Conservation (phyloP, 140 eudicot genomes). For the Senecio squalidus region DNA sequence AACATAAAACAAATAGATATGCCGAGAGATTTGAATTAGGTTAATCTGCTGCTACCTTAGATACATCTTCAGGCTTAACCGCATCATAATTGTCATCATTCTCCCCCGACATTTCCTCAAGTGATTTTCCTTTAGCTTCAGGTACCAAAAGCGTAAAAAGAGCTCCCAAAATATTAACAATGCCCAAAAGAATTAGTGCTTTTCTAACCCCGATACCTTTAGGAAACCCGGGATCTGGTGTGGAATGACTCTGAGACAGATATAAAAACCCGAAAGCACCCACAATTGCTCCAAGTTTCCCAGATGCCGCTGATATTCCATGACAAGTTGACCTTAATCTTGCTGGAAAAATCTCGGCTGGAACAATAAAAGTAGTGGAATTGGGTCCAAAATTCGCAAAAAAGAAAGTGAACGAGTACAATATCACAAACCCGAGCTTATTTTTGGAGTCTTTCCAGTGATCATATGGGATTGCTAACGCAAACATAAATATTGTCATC, state of each 20-base stretch:
- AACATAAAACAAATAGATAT: constrained; percentile 9
- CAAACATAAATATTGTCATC: constrained; percentile 47
- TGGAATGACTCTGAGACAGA: constrained; percentile 17
- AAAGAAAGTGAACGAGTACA: constrained; percentile 78
- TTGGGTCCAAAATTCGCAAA: constrained; percentile 87
- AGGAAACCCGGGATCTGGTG: constrained; percentile 16
- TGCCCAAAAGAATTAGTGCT: constrained; percentile 31
- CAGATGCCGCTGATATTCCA: constrained; percentile 65
- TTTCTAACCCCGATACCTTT: constrained; percentile 35
- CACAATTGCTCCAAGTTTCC: constrained; percentile 42
- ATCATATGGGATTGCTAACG: constrained; percentile 42
- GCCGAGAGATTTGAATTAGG: not conserved
- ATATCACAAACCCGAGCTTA: constrained; percentile 66
- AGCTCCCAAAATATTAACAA: constrained; percentile 26
- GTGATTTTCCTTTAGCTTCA: constrained; percentile 44
- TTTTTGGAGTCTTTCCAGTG: constrained; percentile 37
- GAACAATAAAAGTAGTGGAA: constrained; percentile 83
- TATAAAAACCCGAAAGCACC: constrained; percentile 46
- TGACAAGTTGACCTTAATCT: constrained; percentile 82
- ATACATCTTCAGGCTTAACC: constrained; percentile 17
- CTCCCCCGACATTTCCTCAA: constrained; percentile 46
- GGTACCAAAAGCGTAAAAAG: constrained; percentile 39
- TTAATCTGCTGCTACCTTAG: constrained; percentile 9
- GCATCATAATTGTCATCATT: constrained; percentile 24
- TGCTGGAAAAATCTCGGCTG: constrained; percentile 92